These are phyloP conservation scores for Limnomonas spitsbergensis DNA, from an alignment of 139 green algal species.

Conservation along the genomic window DNA sequence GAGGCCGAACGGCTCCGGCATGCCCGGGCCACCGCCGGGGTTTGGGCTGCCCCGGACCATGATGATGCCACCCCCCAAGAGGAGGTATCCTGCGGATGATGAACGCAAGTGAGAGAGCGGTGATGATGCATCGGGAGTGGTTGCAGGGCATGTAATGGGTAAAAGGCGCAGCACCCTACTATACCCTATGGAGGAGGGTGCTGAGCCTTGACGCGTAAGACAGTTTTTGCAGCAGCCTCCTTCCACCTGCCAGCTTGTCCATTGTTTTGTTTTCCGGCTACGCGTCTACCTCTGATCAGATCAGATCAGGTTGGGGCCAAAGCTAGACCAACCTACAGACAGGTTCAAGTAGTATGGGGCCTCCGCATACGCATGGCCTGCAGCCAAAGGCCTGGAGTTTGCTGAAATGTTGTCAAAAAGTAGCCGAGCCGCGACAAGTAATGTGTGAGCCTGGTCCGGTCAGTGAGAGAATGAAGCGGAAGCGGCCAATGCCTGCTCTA, in stretches of 20 bases:
- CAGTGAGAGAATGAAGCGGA: too few species aligned
- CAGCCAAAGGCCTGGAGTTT: too few species aligned
- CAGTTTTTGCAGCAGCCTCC: not conserved
- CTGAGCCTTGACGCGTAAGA: not conserved
- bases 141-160: not conserved
- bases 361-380: too few species aligned
- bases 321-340: too few species aligned
- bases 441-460: too few species aligned
- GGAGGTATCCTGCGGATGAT: not conserved
- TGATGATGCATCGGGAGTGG: not conserved
- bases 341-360: too few species aligned
- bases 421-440: too few species aligned
- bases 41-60: not conserved
- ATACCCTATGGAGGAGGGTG: not conserved
- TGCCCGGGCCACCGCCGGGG: not conserved
- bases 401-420: too few species aligned
- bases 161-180: not conserved
- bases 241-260: not conserved
- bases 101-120: constrained; percentile 1
- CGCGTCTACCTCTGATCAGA: not conserved
- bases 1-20: too few species aligned
- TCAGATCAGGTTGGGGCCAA: too few species aligned
- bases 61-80: not conserved
- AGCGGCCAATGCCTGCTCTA: too few species aligned
- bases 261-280: not conserved